These are phyloP conservation scores for Candida parachauliodes DNA, from an alignment of 805 yeast species.

Conservation along the genomic window DNA sequence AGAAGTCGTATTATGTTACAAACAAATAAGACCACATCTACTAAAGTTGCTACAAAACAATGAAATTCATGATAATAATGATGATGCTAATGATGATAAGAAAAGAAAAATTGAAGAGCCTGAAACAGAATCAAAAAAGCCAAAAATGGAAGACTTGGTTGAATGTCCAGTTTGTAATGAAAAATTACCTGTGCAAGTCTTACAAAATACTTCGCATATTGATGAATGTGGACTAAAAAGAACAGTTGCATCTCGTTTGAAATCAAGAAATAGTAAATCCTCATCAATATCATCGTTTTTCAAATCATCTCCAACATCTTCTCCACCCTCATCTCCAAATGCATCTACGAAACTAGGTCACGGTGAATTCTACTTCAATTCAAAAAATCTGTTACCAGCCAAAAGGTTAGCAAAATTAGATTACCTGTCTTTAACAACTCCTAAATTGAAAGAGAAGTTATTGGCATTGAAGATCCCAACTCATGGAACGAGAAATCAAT, in stretches of 20 bases:
- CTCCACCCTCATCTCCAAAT: background rate
- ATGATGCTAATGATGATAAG: background rate
- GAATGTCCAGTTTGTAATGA: conserved; percentile 68
- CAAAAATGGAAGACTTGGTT: conserved; percentile 25
- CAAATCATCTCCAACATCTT: conserved; percentile 11
- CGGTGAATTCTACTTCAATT: conserved; percentile 29
- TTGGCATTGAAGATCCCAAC: conserved; percentile 52
- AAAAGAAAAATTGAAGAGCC: conserved; percentile 10
- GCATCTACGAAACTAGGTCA: conserved; percentile 14
- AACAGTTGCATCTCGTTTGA: conserved; percentile 1
- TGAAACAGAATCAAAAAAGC: background rate
- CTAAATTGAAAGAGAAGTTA: conserved; percentile 61
- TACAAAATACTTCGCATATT: conserved; percentile 55
- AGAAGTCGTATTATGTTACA: conserved; percentile 59
- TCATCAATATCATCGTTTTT: conserved; percentile 30
- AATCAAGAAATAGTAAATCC: conserved; percentile 11
- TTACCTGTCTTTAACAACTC: conserved; percentile 53
- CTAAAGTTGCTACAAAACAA: conserved; percentile 8
- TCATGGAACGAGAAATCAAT: conserved; percentile 56
- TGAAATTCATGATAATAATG: background rate
- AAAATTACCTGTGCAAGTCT: conserved; percentile 48
- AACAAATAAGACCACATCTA: conserved; percentile 14
- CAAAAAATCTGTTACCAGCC: conserved; percentile 20
- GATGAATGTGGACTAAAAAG: conserved; percentile 48
- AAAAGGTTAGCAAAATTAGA: conserved; percentile 61